phyloP scores from a whole-genome alignment of 192 early-diverging fungal genomes.

The Phlyctochytrium arcticum region DNA sequence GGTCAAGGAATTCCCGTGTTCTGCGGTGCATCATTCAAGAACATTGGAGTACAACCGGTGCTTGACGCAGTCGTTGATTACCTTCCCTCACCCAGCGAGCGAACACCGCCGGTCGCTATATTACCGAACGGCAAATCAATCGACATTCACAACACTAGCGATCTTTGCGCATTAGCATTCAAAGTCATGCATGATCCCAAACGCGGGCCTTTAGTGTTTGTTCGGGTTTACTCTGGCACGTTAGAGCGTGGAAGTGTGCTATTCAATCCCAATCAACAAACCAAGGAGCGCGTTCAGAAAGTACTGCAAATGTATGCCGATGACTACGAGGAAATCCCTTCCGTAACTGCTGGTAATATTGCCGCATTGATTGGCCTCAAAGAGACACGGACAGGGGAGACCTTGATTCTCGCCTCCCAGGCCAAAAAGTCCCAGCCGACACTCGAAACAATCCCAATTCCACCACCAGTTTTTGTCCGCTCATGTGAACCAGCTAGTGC shows the following conservation, averaged over 20 bases:
- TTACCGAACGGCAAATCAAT: slow-evolving; percentile 36
- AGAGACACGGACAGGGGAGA: slow-evolving; percentile 83
- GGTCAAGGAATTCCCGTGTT: slow-evolving; percentile 77
- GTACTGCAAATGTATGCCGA: slow-evolving; percentile 91
- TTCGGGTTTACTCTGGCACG: slow-evolving; percentile 80
- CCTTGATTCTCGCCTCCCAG: slow-evolving; percentile 55
- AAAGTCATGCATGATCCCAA: slow-evolving; percentile 83
- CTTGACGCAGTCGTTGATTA: slow-evolving; percentile 86
- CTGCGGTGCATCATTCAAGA: slow-evolving; percentile 81
- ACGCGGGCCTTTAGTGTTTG: slow-evolving; percentile 87
- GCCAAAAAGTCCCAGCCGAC: slow-evolving; percentile 28
- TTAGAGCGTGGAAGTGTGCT: slow-evolving; percentile 67
- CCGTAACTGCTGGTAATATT: slow-evolving; percentile 73
- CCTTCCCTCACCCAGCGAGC: slow-evolving; percentile 75
- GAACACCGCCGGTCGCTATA: slow-evolving; percentile 52
- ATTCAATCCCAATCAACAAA: slow-evolving; percentile 44
- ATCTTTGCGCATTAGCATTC: slow-evolving; percentile 80
- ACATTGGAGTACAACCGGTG: slow-evolving; percentile 89
- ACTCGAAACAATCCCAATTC: slow-evolving; percentile 73
- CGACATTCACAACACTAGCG: slow-evolving; percentile 21
- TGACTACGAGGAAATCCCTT: slow-evolving; percentile 76
- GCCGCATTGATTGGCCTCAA: slow-evolving; percentile 81
- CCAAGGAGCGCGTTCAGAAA: slow-evolving; percentile 77
- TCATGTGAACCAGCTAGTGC: slow-evolving; percentile 54
- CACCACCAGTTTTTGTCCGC: slow-evolving; percentile 81